Evolutionary conservation across 2,329 filamentous ascomycete species (phyloP).

Genomic region (Diplodia seriata): DNA sequence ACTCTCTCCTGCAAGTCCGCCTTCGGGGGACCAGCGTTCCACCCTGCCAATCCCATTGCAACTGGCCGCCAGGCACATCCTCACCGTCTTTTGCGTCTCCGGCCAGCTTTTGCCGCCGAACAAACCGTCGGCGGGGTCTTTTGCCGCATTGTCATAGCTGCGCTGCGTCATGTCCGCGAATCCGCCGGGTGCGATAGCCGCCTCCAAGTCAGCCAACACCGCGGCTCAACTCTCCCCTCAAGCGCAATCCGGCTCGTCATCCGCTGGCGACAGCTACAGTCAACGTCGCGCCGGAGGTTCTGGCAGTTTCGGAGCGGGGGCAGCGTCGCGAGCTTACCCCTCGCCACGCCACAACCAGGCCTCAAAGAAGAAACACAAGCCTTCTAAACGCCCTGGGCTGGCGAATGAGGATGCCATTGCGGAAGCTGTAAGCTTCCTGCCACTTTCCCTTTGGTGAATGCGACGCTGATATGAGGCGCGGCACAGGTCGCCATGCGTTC

Average conservation of each 20-base stretch:
- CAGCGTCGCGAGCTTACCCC: slow-evolving; percentile 48
- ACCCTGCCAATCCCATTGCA: slow-evolving; percentile 1
- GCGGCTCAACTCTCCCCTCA: slow-evolving; percentile 52
- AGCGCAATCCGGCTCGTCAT: slow-evolving; percentile 52
- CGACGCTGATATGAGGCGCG: slow-evolving; percentile 23
- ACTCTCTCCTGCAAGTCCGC: slow-evolving; percentile 32
- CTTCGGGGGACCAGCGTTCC: slow-evolving; percentile 29
- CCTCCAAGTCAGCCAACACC: slow-evolving; percentile 50
- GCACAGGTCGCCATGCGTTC: slow-evolving; percentile 67
- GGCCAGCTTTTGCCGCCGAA: slow-evolving; percentile 15
- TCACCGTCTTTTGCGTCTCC: background rate
- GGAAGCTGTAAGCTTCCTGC: slow-evolving; percentile 69
- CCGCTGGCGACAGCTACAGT: slow-evolving; percentile 52
- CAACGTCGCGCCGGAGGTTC: slow-evolving; percentile 52
- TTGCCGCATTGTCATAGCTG: slow-evolving; percentile 28
- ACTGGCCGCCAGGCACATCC: background rate
- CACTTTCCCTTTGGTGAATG: background rate
- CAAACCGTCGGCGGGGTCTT: slow-evolving; percentile 11
- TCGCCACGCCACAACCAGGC: slow-evolving; percentile 77
- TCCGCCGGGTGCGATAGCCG: slow-evolving; percentile 49
- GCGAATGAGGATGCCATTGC: slow-evolving; percentile 87
- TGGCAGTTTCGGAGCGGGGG: slow-evolving; percentile 48
- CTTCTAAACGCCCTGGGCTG: slow-evolving; percentile 74
- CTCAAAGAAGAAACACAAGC: slow-evolving; percentile 82
- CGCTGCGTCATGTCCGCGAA: slow-evolving; percentile 52